These are phyloP conservation scores for Melanomma pulvis-pyrius DNA, from an alignment of 495 filamentous ascomycete genomes.

Conservation along the genomic window DNA sequence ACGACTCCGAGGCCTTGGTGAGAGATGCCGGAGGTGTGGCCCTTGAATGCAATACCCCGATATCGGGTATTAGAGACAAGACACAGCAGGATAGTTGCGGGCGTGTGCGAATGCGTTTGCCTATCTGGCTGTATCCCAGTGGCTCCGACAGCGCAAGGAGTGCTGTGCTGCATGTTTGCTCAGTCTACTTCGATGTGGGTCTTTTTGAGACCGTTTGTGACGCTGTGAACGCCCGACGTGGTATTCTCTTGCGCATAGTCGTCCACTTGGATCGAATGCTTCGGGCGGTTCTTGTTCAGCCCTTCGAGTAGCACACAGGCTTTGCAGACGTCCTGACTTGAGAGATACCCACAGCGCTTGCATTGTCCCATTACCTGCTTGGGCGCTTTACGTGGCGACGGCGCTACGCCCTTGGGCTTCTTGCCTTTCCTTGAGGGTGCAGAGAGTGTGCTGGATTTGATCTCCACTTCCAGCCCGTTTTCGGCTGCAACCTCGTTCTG, in stretches of 20 bases:
- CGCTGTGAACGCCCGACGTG: background rate
- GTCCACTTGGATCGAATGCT: constrained; percentile 48
- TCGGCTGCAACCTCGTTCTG: constrained; percentile 63
- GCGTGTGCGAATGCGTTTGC: no score
- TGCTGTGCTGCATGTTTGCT: background rate
- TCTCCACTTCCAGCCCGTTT: constrained; percentile 69
- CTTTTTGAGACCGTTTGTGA: constrained; percentile 11
- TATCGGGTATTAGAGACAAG: background rate
- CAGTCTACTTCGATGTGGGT: constrained; percentile 14
- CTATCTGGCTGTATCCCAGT: background rate
- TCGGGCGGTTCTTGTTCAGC: constrained; percentile 86
- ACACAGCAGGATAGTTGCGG: no score
- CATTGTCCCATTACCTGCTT: constrained; percentile 83
- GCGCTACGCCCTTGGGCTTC: constrained; percentile 10
- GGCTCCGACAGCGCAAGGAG: background rate
- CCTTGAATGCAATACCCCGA: no score
- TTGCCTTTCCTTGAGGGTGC: constrained; percentile 21
- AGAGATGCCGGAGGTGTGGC: background rate
- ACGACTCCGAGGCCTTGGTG: background rate
- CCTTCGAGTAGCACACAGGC: constrained; percentile 89
- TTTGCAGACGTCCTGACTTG: constrained; percentile 92
- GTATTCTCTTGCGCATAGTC: constrained; percentile 9
- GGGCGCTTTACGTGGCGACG: constrained; percentile 46
- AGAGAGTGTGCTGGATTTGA: constrained; percentile 48
- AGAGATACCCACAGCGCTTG: constrained; percentile 89